Evolutionary conservation across 192 early-diverging fungal genomes (phyloP).

Genomic region (Mortierella hygrophila): DNA sequence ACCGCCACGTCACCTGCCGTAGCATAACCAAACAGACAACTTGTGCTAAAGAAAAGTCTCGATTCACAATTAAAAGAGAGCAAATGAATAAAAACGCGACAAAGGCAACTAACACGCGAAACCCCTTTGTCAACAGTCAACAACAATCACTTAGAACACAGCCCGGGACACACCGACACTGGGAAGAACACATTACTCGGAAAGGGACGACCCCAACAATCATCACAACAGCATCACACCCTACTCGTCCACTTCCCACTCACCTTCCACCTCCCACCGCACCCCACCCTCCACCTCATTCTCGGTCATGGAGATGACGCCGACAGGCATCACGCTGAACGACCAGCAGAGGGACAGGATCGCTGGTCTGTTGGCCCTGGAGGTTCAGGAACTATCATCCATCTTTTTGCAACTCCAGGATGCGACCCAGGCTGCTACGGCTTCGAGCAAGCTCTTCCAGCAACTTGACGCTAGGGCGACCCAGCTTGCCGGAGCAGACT

Average conservation of each 20-base stretch:
- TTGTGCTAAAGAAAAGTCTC: not conserved
- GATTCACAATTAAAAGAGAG: not conserved
- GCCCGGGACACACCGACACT: not conserved
- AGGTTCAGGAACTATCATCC: slow-evolving; percentile 28
- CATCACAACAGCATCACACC: not conserved
- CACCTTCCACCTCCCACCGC: not conserved
- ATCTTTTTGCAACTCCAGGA: slow-evolving; percentile 41
- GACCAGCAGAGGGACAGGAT: slow-evolving; percentile 49
- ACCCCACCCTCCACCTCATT: not conserved
- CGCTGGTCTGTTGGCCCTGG: slow-evolving; percentile 31
- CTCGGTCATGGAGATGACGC: slow-evolving; percentile 39
- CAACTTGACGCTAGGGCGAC: slow-evolving; percentile 34
- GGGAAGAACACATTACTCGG: not conserved
- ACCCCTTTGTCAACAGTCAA: not conserved
- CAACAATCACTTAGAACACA: not conserved
- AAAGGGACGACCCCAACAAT: not conserved
- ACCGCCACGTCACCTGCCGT: not conserved
- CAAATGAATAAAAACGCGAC: not conserved
- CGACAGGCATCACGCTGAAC: slow-evolving; percentile 7
- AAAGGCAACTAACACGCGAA: not conserved
- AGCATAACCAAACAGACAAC: not conserved
- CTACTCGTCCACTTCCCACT: too few relatives aligned
- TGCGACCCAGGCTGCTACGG: slow-evolving; percentile 3
- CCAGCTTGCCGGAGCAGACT: slow-evolving; percentile 13
- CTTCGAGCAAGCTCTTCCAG: slow-evolving; percentile 22